A percentile compares a stretch with the other conserved stretches of the same genome.
These are phyloP conservation scores for Candida rishiriensis DNA, from an alignment of 805 yeast species.

Conservation along the genomic window DNA sequence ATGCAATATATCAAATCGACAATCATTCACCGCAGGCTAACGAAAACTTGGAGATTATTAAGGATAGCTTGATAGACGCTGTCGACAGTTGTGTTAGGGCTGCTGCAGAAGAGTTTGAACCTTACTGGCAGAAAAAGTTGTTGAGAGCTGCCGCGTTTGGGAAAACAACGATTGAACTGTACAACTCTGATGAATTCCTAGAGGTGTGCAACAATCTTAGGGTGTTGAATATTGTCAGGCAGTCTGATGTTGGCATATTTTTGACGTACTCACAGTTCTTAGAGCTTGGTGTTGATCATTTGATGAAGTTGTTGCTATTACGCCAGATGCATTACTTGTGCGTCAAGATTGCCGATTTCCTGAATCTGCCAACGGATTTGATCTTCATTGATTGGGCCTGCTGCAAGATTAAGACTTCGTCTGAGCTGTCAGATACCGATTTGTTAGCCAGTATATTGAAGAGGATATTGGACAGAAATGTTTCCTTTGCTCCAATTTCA, in stretches of 20 bases:
- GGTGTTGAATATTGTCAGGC: slow-evolving; percentile 65
- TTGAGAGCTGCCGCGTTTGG: slow-evolving; percentile 85
- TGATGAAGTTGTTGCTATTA: slow-evolving; percentile 53
- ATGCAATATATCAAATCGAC: slow-evolving; percentile 65
- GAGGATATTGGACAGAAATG: slow-evolving; percentile 39
- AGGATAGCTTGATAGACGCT: slow-evolving; percentile 48
- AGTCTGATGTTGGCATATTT: slow-evolving; percentile 61
- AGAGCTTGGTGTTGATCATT: slow-evolving; percentile 47
- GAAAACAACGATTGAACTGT: slow-evolving; percentile 53
- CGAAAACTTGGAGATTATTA: slow-evolving; percentile 59
- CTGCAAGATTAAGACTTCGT: slow-evolving; percentile 53
- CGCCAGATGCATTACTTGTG: slow-evolving; percentile 61
- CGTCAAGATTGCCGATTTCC: slow-evolving; percentile 52
- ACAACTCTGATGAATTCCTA: slow-evolving; percentile 59
- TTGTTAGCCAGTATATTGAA: slow-evolving; percentile 46
- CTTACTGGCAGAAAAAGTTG: slow-evolving; percentile 73
- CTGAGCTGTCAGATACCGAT: slow-evolving; percentile 53
- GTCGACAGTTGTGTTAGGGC: slow-evolving; percentile 69
- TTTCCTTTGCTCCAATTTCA: slow-evolving; percentile 58
- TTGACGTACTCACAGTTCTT: slow-evolving; percentile 55
- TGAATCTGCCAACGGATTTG: slow-evolving; percentile 40
- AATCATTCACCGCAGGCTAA: slow-evolving; percentile 76
- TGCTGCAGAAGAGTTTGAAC: slow-evolving; percentile 72
- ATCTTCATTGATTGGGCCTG: slow-evolving; percentile 82
- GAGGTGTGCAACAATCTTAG: slow-evolving; percentile 57